phyloP scores from a whole-genome alignment of 345 rosid genomes.

The Lepidium sativum region DNA sequence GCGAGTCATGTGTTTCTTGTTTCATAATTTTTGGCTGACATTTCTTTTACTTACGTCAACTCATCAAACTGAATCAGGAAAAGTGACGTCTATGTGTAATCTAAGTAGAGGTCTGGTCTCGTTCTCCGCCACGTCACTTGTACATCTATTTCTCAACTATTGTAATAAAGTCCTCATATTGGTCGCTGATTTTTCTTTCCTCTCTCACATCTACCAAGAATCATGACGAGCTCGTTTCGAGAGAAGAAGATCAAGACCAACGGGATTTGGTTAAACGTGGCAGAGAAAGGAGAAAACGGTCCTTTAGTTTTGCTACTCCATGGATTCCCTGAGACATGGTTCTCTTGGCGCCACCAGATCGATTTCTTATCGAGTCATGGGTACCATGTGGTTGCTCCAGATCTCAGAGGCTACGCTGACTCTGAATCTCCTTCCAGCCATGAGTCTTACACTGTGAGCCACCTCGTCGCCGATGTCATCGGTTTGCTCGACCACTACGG shows the following conservation, averaged over 20 bases:
- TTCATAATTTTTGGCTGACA: not conserved
- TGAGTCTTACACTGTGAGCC: conserved; percentile 38
- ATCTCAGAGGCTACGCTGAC: conserved; percentile 56
- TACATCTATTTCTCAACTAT: not conserved
- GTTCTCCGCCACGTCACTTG: not conserved
- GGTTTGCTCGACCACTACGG: conserved; percentile 46
- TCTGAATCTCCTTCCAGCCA: conserved; percentile 45
- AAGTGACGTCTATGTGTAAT: not conserved
- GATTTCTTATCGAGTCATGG: conserved; percentile 42
- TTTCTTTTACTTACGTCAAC: not conserved
- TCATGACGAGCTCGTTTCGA: conserved; percentile 21
- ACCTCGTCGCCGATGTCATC: conserved; percentile 48
- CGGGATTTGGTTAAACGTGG: conserved; percentile 45
- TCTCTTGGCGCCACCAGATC: conserved; percentile 71
- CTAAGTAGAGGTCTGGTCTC: not conserved
- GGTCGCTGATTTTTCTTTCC: not conserved
- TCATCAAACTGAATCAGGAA: not conserved
- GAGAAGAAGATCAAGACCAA: conserved; percentile 40
- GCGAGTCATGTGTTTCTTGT: not conserved
- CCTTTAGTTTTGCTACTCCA: conserved; percentile 53
- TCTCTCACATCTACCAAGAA: not conserved
- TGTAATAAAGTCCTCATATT: not conserved
- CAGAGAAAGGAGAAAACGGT: conserved; percentile 49
- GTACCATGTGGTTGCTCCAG: conserved; percentile 61
- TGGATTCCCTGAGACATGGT: conserved; percentile 77